phyloP scores from a whole-genome alignment of 2,329 filamentous ascomycete genomes.

The Chaetomium globosum region DNA sequence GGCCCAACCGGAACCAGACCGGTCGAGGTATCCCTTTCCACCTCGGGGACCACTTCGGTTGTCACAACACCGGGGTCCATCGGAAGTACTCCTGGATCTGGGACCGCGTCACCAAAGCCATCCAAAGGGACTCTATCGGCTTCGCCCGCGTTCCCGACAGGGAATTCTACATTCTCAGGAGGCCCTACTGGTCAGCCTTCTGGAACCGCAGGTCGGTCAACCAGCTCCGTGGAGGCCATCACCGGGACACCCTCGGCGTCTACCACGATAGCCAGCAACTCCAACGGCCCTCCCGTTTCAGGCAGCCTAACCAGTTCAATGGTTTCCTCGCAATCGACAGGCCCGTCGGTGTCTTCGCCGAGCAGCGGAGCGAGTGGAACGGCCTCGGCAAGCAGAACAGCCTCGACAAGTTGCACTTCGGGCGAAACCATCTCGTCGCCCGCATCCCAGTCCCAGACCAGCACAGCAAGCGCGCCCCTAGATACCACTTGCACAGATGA shows the following conservation, averaged over 20 bases:
- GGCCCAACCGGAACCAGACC: slow-evolving; percentile 16
- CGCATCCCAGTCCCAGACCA: slow-evolving; percentile 20
- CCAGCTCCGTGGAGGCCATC: slow-evolving; percentile 1
- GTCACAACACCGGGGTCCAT: background rate
- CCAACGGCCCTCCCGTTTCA: background rate
- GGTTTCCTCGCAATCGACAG: background rate
- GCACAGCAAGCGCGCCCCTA: slow-evolving; percentile 6
- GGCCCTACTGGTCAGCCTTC: slow-evolving; percentile 12
- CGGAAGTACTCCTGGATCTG: background rate
- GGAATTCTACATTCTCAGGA: background rate
- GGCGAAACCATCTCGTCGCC: slow-evolving; percentile 16
- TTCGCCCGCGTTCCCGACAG: slow-evolving; percentile 1
- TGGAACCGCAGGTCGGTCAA: background rate
- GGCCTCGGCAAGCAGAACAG: background rate
- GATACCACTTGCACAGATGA: slow-evolving; percentile 34
- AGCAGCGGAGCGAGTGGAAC: background rate
- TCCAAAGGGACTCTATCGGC: background rate
- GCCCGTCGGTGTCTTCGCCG: background rate
- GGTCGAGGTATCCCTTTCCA: background rate
- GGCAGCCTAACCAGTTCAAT: background rate
- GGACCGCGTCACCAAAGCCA: background rate
- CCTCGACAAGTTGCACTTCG: background rate
- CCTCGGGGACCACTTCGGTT: slow-evolving; percentile 2
- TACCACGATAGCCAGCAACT: background rate
- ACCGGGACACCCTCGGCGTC: background rate